Base-by-base conservation (phyloP, 2,329 filamentous ascomycete species). In the Hymenoscyphus occultus region DNA sequence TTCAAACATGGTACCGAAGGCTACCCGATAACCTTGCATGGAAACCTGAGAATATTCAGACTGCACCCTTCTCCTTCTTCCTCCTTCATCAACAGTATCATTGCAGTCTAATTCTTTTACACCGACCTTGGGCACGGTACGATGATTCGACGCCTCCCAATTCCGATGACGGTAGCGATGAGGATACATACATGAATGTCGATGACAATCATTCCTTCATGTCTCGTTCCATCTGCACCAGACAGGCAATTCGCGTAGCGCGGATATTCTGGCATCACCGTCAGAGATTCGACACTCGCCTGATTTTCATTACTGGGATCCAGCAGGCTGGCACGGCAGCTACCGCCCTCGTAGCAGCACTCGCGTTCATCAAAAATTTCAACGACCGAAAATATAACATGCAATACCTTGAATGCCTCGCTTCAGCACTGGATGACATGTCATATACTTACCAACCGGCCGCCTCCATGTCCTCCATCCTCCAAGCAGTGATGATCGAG, bases 71-170 rank as follows among this genome's bases (percentile, higher is more conserved):
- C 78, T 81, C 75, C 72, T 88, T 78, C 76, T 85, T 84, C 70
- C 71, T 85, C 9, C 74, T 85, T 9, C 83, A 85, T 66, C 83
- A 84, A 71, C 83, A 85, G 69, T 85, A 84, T 64, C 83, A 85
- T 61, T 79, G 80, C 12, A 80, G 78, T 59, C 77, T 84, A 73
- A 83, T 85, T 60, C 73, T 84, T 12, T 76, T 85, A 5, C 83
- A 84, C 68, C 76, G 82, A 0, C 81, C 83, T 0, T 84, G 83
- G 77, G 82, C 82, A 22, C 78, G 79, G 64, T 84, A 84, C 65
- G 76, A 77, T 22, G 72, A 78, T 28, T 70, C 76, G 1, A 77
- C 74, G 61, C 74, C 76, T 1, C 71, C 73, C 5, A 70, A 69
- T 39, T 73, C 68, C 63, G 68, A 72, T 19, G 65, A 70, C 28